These are phyloP conservation scores for Maudiozyma serrabonitensis DNA, from an alignment of 805 yeast species.

Conservation along the genomic window DNA sequence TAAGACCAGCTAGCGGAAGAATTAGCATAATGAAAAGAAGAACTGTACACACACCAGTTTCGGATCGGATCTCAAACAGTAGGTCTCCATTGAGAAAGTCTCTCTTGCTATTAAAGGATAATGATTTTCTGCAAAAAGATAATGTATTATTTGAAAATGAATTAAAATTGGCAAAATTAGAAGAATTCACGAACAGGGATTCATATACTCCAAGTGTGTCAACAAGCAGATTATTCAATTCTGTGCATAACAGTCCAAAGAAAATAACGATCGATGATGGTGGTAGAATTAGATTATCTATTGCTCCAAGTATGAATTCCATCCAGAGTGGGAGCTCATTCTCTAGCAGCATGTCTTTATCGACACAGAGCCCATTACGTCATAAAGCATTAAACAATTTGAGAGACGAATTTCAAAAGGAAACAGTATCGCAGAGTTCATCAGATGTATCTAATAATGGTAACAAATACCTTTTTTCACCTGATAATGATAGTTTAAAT, in stretches of 20 bases:
- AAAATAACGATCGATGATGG: neutral
- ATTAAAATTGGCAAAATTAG: slow-evolving; percentile 10
- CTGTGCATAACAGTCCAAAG: slow-evolving; percentile 12
- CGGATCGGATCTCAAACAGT: neutral
- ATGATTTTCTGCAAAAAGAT: slow-evolving; percentile 16
- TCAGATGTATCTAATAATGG: slow-evolving; percentile 2
- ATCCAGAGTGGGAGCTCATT: slow-evolving; percentile 17
- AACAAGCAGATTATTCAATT: slow-evolving; percentile 17
- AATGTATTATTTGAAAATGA: slow-evolving; percentile 15
- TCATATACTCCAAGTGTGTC: slow-evolving; percentile 15
- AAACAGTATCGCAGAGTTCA: neutral
- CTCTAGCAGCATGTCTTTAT: slow-evolving; percentile 6
- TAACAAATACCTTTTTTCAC: slow-evolving; percentile 23
- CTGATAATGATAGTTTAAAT: slow-evolving; percentile 21
- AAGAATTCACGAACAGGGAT: slow-evolving; percentile 6
- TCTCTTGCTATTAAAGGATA: neutral
- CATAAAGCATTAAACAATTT: slow-evolving; percentile 2
- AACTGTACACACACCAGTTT: slow-evolving; percentile 1
- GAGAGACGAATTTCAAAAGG: slow-evolving; percentile 8
- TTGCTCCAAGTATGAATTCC: slow-evolving; percentile 25
- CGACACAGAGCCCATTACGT: neutral
- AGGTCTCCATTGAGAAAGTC: neutral
- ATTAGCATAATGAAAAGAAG: slow-evolving; percentile 20
- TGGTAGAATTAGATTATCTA: slow-evolving; percentile 12
- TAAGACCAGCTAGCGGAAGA: slow-evolving; percentile 27